phyloP scores from a whole-genome alignment of 2,329 filamentous ascomycete species.

The Fusarium compactum region DNA sequence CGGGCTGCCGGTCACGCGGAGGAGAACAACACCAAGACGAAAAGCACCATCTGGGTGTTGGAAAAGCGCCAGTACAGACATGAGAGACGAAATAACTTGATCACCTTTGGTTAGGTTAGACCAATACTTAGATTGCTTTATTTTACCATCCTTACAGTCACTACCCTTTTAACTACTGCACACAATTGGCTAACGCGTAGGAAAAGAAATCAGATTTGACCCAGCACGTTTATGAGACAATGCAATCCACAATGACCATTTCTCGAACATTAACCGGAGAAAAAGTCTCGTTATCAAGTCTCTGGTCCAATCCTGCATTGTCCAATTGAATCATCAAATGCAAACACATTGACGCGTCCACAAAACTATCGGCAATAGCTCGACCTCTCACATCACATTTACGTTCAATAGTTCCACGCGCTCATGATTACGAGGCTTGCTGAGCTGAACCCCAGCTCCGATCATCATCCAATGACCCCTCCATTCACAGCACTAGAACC shows the following conservation, averaged over 20 bases:
- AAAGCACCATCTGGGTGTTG: constrained; percentile 48
- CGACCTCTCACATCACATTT: neutral
- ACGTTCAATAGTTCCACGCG: neutral
- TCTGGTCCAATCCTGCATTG: neutral
- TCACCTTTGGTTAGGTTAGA: fast-evolving
- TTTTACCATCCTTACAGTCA: neutral
- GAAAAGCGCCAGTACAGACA: fast-evolving
- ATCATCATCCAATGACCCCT: neutral
- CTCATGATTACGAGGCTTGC: neutral
- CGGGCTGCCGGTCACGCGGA: constrained; percentile 70
- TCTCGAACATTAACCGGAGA: neutral
- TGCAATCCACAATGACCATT: neutral
- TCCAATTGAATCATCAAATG: neutral
- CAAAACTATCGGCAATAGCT: neutral
- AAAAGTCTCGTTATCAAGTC: neutral
- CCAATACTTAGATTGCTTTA: fast-evolving
- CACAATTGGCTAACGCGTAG: neutral
- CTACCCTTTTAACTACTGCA: too few species aligned
- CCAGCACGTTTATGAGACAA: neutral
- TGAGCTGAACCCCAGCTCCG: neutral
- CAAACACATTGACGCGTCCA: neutral
- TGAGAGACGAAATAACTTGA: neutral
- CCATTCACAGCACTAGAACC: neutral
- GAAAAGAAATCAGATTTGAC: neutral
- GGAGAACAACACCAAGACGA: constrained; percentile 59